A percentile compares a stretch with the other conserved stretches of the same genome.
phyloP scores from a whole-genome alignment of 2,329 filamentous ascomycete species.

The Sclerotinia minor region DNA sequence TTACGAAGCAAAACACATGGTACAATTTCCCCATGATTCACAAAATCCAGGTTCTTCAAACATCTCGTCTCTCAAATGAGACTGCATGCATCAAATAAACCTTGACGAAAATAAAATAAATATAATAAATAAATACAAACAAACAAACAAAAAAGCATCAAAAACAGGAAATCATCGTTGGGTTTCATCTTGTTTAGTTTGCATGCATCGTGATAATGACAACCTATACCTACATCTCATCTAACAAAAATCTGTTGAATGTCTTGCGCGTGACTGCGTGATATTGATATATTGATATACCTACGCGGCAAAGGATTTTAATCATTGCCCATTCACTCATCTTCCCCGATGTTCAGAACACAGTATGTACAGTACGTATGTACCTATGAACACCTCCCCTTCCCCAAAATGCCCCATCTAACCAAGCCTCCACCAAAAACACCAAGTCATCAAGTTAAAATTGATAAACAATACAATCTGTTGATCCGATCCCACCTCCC shows the following conservation, averaged over 20 bases:
- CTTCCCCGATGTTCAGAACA: conserved; percentile 11
- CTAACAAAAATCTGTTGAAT: neutral
- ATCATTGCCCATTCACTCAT: neutral
- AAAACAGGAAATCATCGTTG: neutral
- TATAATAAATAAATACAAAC: neutral
- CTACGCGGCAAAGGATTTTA: conserved; percentile 1
- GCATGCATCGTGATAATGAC: neutral
- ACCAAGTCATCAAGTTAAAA: neutral
- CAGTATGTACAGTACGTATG: neutral
- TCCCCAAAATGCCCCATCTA: neutral
- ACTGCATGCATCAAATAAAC: neutral
- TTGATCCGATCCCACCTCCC: neutral
- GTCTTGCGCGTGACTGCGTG: conserved; percentile 3
- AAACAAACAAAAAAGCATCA: neutral
- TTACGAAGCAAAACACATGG: conserved; percentile 5
- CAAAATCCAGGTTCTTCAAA: neutral
- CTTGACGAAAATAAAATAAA: neutral
- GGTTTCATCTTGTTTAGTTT: neutral
- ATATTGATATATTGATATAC: no score
- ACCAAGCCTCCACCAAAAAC: neutral
- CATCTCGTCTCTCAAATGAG: neutral
- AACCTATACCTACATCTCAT: neutral
- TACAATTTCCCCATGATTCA: conserved; percentile 5
- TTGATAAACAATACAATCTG: neutral
- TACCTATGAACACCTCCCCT: neutral